These are phyloP conservation scores for Teunomyces stri DNA, from an alignment of 805 yeast genomes.

Conservation along the genomic window DNA sequence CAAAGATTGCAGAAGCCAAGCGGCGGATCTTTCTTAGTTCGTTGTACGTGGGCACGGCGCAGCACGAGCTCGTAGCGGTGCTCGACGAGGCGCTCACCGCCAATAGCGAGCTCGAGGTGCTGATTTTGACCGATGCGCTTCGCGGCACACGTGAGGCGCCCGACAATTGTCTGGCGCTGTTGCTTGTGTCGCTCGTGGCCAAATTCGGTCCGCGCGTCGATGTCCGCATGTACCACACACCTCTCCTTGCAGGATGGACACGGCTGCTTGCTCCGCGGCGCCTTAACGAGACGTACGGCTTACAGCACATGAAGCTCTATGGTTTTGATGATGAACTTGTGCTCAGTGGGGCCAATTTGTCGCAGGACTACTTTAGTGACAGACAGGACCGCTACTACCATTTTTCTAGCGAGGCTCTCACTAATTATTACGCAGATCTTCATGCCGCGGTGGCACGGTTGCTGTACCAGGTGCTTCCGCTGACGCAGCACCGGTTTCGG, in stretches of 20 bases:
- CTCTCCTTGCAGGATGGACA: slow-evolving; percentile 69
- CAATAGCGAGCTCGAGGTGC: slow-evolving; percentile 64
- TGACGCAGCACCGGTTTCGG: slow-evolving; percentile 50
- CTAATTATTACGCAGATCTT: slow-evolving; percentile 73
- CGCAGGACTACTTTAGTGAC: slow-evolving; percentile 88
- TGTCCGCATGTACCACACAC: slow-evolving; percentile 85
- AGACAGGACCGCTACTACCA: slow-evolving; percentile 91
- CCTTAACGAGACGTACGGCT: slow-evolving; percentile 86
- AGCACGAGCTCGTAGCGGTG: slow-evolving; percentile 68
- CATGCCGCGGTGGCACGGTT: slow-evolving; percentile 66
- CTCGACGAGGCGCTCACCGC: slow-evolving; percentile 55
- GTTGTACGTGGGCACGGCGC: slow-evolving; percentile 80
- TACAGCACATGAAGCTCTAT: slow-evolving; percentile 96
- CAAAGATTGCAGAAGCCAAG: slow-evolving; percentile 61
- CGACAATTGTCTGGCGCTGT: slow-evolving; percentile 65
- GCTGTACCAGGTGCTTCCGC: slow-evolving; percentile 60
- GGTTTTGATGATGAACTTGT: slow-evolving; percentile 91
- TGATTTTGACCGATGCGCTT: slow-evolving; percentile 79
- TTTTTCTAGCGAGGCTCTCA: slow-evolving; percentile 53
- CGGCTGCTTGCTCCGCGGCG: slow-evolving; percentile 72
- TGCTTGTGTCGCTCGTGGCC: slow-evolving; percentile 63
- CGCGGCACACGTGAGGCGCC: slow-evolving; percentile 95
- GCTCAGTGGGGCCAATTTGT: slow-evolving; percentile 87
- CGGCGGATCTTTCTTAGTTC: slow-evolving; percentile 76
- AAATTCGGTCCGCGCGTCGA: slow-evolving; percentile 72